phyloP scores from a whole-genome alignment of 2,329 filamentous ascomycete genomes.

The Monilinia polystroma region DNA sequence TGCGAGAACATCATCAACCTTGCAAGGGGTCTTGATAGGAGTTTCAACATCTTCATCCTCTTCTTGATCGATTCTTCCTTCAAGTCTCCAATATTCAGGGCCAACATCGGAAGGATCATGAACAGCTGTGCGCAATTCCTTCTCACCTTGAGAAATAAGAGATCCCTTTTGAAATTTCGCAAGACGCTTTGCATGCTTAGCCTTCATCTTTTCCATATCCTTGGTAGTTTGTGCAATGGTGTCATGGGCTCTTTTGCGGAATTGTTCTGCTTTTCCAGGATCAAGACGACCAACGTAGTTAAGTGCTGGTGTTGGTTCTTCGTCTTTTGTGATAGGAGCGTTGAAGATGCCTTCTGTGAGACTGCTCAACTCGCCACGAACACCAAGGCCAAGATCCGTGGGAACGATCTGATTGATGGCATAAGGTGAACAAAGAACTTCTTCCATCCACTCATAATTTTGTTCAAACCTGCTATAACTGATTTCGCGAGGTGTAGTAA shows the following conservation, averaged over 20 bases:
- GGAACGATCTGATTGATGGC: slow-evolving; percentile 81
- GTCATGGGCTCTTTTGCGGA: slow-evolving; percentile 72
- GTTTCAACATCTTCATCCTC: slow-evolving; percentile 42
- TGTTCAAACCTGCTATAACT: slow-evolving; percentile 85
- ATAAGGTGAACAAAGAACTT: slow-evolving; percentile 89
- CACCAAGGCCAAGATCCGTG: slow-evolving; percentile 80
- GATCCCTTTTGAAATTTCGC: slow-evolving; percentile 71
- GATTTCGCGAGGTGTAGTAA: slow-evolving; percentile 84
- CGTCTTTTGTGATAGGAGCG: slow-evolving; percentile 54
- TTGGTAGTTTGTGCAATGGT: slow-evolving; percentile 71
- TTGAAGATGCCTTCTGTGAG: slow-evolving; percentile 87
- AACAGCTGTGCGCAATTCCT: slow-evolving; percentile 66
- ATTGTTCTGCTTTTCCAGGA: slow-evolving; percentile 75
- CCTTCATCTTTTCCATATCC: slow-evolving; percentile 83
- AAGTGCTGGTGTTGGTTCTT: slow-evolving; percentile 19
- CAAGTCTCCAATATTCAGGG: slow-evolving; percentile 62
- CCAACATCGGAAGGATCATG: slow-evolving; percentile 55
- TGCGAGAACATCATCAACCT: slow-evolving; percentile 70
- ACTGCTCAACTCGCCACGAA: slow-evolving; percentile 75
- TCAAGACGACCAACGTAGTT: slow-evolving; percentile 65
- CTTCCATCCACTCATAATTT: slow-evolving; percentile 99
- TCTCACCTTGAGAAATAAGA: slow-evolving; percentile 70
- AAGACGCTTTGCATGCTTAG: slow-evolving; percentile 72
- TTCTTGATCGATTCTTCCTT: slow-evolving; percentile 55
- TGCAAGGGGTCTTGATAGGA: slow-evolving; percentile 42